Conservation (phyloP, 306 rosid species). For the Cicer pinnatifidum region DNA sequence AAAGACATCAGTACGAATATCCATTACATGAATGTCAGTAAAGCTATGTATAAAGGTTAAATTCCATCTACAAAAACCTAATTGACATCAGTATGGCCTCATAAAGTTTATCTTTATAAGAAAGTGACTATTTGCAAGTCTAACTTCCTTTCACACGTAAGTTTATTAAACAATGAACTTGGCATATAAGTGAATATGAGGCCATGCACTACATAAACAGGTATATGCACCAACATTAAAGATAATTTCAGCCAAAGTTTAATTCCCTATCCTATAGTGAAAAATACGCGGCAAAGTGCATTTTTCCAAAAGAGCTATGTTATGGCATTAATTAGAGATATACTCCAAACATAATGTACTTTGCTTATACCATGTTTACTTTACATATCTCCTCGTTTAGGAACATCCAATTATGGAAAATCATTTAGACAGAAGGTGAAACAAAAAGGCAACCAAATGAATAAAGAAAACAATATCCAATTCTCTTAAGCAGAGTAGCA, state of each 20-base stretch:
- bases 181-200: neutral
- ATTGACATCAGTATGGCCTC: slow-evolving; percentile 4
- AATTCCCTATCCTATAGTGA: neutral
- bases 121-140: neutral
- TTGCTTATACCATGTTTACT: slow-evolving; percentile 2
- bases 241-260: slow-evolving; percentile 14
- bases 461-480: neutral
- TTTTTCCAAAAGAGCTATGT: neutral
- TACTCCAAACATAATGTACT: neutral
- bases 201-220: too few species aligned
- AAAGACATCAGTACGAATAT: too few species aligned
- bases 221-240: neutral
- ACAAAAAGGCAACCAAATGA: slow-evolving; percentile 1
- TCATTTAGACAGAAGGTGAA: neutral
- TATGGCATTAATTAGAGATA: neutral
- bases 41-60: neutral
- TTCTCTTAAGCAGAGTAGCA: too few species aligned
- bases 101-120: slow-evolving; percentile 19
- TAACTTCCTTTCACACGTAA: slow-evolving; percentile 20
- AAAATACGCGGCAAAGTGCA: neutral
- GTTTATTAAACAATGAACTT: slow-evolving; percentile 6
- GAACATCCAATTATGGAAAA: slow-evolving; percentile 1
- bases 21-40: too few species aligned
- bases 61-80: neutral
- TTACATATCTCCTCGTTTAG: neutral